These are phyloP conservation scores for Cryphonectria parasitica DNA, from an alignment of 2,329 filamentous ascomycete genomes.

Conservation along the genomic window DNA sequence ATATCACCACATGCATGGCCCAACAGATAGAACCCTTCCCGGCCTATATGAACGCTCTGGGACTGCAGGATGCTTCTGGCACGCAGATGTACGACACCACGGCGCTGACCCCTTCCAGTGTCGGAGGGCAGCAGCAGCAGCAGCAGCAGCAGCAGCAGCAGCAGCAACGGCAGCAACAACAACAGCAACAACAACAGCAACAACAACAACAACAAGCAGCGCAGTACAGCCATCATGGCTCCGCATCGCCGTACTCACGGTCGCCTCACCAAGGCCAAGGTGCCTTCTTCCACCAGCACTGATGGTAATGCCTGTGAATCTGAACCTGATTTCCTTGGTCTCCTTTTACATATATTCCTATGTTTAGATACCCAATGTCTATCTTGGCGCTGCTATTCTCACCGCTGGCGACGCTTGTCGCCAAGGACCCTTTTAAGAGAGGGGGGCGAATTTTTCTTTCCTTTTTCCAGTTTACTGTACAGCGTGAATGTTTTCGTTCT, in stretches of 20 bases:
- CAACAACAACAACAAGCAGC: not conserved
- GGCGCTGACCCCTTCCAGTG: constrained; percentile 38
- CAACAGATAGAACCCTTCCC: constrained; percentile 33
- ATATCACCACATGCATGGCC: constrained; percentile 36
- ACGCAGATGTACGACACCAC: constrained; percentile 40
- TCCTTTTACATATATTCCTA: not conserved
- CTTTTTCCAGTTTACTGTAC: no score
- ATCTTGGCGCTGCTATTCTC: constrained; percentile 9
- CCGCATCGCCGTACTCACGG: constrained; percentile 47
- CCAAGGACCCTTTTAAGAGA: not conserved
- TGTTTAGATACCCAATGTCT: constrained; percentile 13
- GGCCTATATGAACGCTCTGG: constrained; percentile 24
- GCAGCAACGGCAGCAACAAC: constrained; percentile 26
- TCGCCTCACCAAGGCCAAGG: constrained; percentile 46
- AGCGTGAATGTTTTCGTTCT: not conserved
- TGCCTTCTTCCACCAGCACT: constrained; percentile 40
- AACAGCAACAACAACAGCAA: not conserved
- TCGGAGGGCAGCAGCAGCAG: constrained; percentile 35
- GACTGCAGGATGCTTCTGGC: constrained; percentile 21
- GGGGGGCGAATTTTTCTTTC: not conserved
- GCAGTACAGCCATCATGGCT: constrained; percentile 45
- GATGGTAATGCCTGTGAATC: constrained; percentile 2
- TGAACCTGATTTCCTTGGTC: not conserved
- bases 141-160: constrained; percentile 30
- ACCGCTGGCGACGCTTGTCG: not conserved